phyloP scores from a whole-genome alignment of 1,284 basidiomycete species.

The Cerrena zonata region DNA sequence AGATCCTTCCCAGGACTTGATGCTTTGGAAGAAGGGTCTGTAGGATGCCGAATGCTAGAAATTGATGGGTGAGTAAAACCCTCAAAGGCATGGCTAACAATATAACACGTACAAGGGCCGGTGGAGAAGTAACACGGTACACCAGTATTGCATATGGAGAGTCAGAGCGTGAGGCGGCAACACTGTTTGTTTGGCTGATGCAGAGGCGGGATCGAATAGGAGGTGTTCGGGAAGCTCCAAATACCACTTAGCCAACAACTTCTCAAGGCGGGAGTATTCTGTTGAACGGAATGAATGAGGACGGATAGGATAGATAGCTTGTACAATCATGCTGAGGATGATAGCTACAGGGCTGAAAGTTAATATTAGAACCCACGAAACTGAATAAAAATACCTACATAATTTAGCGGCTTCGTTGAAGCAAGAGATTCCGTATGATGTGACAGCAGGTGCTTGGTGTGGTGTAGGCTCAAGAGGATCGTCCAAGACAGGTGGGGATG shows the following conservation, averaged over 20 bases:
- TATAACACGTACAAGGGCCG: conserved; percentile 66
- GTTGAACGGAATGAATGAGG: conserved; percentile 50
- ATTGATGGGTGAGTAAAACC: no score
- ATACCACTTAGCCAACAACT: conserved; percentile 72
- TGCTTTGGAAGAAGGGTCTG: neutral
- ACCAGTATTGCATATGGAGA: conserved; percentile 85
- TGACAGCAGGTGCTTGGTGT: conserved; percentile 29
- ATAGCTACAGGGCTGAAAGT: no score
- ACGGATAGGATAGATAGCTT: conserved; percentile 69
- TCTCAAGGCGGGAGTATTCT: conserved; percentile 58
- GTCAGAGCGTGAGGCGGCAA: conserved; percentile 64
- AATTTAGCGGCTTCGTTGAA: conserved; percentile 73
- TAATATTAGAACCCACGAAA: neutral
- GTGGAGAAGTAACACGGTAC: conserved; percentile 70
- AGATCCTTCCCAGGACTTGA: conserved; percentile 35
- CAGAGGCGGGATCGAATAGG: conserved; percentile 53
- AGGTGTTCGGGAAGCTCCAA: conserved; percentile 68
- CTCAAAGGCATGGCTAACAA: no score
- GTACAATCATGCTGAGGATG: conserved; percentile 63
- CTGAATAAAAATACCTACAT: conserved; percentile 52
- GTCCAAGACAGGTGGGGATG: conserved; percentile 32
- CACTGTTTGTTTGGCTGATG: conserved; percentile 33
- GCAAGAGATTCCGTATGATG: conserved; percentile 60
- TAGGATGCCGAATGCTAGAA: conserved; percentile 18
- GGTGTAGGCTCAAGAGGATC: conserved; percentile 25